Conservation (phyloP, 331 rosid species). For the Pyrus hybrid region DNA sequence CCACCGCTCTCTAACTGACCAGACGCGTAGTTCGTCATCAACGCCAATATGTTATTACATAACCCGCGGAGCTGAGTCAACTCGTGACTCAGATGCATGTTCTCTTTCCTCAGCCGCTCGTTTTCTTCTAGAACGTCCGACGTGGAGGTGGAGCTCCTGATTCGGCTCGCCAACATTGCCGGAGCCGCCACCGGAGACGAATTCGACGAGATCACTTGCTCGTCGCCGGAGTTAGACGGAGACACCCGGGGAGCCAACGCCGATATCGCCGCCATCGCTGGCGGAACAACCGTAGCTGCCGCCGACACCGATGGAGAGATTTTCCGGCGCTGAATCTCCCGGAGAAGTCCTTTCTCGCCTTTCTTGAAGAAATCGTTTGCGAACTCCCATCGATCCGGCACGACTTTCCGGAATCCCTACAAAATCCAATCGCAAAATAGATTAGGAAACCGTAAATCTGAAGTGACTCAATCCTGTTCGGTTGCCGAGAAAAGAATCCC, state of each 20-base stretch:
- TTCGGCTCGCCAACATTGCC: constrained; percentile 20
- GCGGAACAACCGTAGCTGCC: background rate
- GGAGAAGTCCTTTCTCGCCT: constrained; percentile 75
- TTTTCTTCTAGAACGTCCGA: constrained; percentile 79
- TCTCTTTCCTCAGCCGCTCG: constrained; percentile 77
- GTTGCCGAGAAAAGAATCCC: background rate
- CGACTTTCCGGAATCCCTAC: constrained; percentile 95
- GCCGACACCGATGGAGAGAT: constrained; percentile 18
- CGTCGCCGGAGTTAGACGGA: constrained; percentile 80
- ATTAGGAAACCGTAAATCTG: background rate
- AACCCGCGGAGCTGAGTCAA: constrained; percentile 66
- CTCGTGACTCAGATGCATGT: constrained; percentile 67
- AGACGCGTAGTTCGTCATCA: constrained; percentile 77
- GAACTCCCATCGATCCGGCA: constrained; percentile 99
- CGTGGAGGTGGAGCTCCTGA: constrained; percentile 50
- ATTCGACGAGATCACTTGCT: constrained; percentile 80
- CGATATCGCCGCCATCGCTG: constrained; percentile 28
- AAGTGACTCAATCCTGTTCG: too few relatives aligned
- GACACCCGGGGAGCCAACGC: constrained; percentile 28
- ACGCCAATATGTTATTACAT: constrained; percentile 52
- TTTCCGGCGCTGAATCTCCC: constrained; percentile 86
- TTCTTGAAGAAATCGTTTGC: constrained; percentile 68
- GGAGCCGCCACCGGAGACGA: constrained; percentile 50
- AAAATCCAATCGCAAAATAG: background rate
- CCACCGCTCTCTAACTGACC: constrained; percentile 33